phyloP scores from a whole-genome alignment of 768 basidiomycete species.

The Tephrocybe sp. region DNA sequence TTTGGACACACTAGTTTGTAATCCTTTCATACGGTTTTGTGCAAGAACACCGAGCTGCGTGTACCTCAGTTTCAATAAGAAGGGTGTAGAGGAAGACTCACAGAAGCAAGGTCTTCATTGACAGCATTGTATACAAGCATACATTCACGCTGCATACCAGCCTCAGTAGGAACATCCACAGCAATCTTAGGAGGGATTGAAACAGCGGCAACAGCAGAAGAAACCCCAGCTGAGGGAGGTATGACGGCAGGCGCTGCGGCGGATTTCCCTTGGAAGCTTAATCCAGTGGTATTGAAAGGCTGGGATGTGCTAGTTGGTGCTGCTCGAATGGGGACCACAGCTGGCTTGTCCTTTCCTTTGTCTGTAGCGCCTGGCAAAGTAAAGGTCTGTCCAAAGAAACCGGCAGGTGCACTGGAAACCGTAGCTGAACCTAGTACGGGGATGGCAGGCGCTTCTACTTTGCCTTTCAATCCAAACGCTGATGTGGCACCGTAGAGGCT shows the following conservation, averaged over 20 bases:
- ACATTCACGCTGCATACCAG: constrained; percentile 72
- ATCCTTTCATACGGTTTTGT: constrained; percentile 30
- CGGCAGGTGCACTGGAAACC: constrained; percentile 2
- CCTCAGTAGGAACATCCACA: constrained; percentile 35
- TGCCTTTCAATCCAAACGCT: not conserved
- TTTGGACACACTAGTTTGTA: constrained; percentile 32
- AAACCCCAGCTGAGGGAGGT: not conserved
- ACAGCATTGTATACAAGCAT: constrained; percentile 43
- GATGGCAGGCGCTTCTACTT: not conserved
- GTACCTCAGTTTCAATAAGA: not conserved
- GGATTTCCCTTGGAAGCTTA: constrained; percentile 9
- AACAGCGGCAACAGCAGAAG: constrained; percentile 1
- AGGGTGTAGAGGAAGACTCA: constrained; percentile 33
- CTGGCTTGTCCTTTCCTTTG: constrained; percentile 1
- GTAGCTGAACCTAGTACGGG: not conserved
- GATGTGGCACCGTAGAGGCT: constrained; percentile 1
- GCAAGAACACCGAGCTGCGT: constrained; percentile 44
- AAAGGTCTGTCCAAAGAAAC: constrained; percentile 10
- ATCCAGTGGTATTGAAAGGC: constrained; percentile 15
- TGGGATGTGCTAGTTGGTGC: not conserved
- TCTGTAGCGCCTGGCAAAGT: not conserved
- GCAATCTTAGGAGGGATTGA: not conserved
- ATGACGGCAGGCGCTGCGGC: constrained; percentile 3
- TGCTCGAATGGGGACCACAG: not conserved
- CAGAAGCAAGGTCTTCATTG: constrained; percentile 53